These are phyloP conservation scores for Coemansia furcata DNA, from an alignment of 192 early-diverging fungal genomes.

Conservation along the genomic window DNA sequence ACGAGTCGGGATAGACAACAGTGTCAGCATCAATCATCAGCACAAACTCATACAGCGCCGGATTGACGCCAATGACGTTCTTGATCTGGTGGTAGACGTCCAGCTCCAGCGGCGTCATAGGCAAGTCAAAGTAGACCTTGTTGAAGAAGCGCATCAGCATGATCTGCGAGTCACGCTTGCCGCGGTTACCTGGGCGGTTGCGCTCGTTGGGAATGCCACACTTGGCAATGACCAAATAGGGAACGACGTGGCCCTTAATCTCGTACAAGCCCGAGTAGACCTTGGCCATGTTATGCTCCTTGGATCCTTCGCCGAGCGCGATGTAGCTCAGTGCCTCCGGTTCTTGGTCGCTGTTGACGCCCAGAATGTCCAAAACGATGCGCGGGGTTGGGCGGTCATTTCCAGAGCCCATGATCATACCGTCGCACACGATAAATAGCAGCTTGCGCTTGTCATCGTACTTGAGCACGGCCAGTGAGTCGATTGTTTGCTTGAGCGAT, in stretches of 20 bases:
- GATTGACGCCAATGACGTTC: conserved; percentile 97
- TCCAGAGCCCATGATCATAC: conserved; percentile 94
- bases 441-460: conserved; percentile 99
- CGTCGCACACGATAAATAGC: conserved; percentile 94
- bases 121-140: conserved; percentile 89
- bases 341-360: conserved; percentile 79
- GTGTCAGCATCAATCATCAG: conserved; percentile 99
- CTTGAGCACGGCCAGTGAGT: conserved; percentile 83
- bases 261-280: conserved; percentile 98
- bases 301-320: conserved; percentile 83
- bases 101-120: conserved; percentile 95
- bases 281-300: conserved; percentile 96
- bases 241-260: conserved; percentile 85
- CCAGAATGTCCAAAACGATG: conserved; percentile 95
- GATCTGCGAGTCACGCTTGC: conserved; percentile 99
- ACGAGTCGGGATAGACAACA: conserved; percentile 82
- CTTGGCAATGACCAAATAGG: conserved; percentile 94
- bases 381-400: conserved; percentile 96
- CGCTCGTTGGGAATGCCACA: conserved; percentile 83
- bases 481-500: conserved; percentile 86
- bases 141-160: conserved; percentile 97
- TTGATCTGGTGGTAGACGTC: conserved; percentile 99
- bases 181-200: conserved; percentile 89
- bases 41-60: conserved; percentile 92
- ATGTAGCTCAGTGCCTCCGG: conserved; percentile 85